Base-by-base conservation (phyloP, 2,329 filamentous ascomycete genomes). In the Monosporascus sp. region DNA sequence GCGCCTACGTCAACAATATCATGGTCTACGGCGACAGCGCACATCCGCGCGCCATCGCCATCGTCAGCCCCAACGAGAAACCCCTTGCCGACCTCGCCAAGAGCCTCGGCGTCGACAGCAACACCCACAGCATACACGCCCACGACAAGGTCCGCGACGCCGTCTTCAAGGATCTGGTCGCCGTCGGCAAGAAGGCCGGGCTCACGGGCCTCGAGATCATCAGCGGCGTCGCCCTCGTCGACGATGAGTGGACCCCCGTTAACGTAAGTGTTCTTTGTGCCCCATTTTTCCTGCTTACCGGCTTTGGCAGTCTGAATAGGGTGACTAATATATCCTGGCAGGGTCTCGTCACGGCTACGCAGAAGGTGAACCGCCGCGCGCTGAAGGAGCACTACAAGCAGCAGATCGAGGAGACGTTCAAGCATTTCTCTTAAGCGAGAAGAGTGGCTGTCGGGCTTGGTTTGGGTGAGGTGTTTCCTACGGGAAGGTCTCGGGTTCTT, bases 201-300 rank as follows among this genome's bases (percentile, higher is more conserved):
- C 75, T 95, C 47, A 74, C 76, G 1, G 76, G 81, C 9, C 85
- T 94, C 54, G 90, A 95, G 75, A 84, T 86, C 57, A 78, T 96
- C 41, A 80, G 84, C 31, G 89, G 86, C 49, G 85, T 93, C 20
- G 88, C 93, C 25, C 70, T 96, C 52, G 84, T 86, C 0, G 88
- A 93, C 59, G 90, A 93, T 66, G 90, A 95, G 70, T 96, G 90
- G 90, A 93, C 87, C 51, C 88, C 90, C 50, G 80, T 84, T 54
- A 94, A 85, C 67, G 89, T 93, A 76, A 85, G 88, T 81, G 53
- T 44, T 22, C 34, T 38, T 41, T 17, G 4, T n/a, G 31, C 31
- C 31, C 20, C 9, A 41, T 47, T 47, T 51, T 38, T 31, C 2
- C 34, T 34, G 20, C 8, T 5, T 44, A 44, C 22, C 2, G 9